Percentiles rank a stretch among this genome's conserved stretches.
These are phyloP conservation scores for Phaeomoniella chlamydospora DNA, from an alignment of 2,329 filamentous ascomycete genomes.

Conservation along the genomic window DNA sequence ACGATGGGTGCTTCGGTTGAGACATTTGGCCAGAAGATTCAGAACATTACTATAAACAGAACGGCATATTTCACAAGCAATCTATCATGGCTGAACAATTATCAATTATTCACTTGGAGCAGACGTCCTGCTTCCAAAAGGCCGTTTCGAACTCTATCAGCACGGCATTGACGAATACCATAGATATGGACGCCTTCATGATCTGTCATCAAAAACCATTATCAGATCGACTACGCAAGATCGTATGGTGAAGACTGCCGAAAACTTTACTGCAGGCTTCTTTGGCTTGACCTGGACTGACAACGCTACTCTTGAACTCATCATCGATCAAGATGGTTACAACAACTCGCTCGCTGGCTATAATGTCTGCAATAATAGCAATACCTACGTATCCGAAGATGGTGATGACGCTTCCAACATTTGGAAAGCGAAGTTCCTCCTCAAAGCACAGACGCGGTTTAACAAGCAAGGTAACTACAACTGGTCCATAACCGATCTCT, in stretches of 20 bases:
- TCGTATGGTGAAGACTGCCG: conserved; percentile 62
- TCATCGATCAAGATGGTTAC: conserved; percentile 48
- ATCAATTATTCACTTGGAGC: conserved; percentile 55
- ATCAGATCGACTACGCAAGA: conserved; percentile 62
- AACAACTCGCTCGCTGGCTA: conserved; percentile 62
- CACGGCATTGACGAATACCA: conserved; percentile 59
- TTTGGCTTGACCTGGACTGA: conserved; percentile 62
- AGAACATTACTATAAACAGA: conserved; percentile 31
- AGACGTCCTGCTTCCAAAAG: conserved; percentile 59
- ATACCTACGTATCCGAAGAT: conserved; percentile 28
- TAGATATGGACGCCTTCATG: conserved; percentile 57
- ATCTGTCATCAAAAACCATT: conserved; percentile 58
- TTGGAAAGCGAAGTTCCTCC: conserved; percentile 54
- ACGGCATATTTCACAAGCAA: conserved; percentile 42
- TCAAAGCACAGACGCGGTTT: conserved; percentile 48
- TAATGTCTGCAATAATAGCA: conserved; percentile 49
- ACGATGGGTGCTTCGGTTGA: conserved; percentile 43
- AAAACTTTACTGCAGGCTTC: conserved; percentile 67
- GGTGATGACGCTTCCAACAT: conserved; percentile 38
- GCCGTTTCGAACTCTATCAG: conserved; percentile 59
- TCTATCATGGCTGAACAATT: conserved; percentile 53
- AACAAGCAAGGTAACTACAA: conserved; percentile 41
- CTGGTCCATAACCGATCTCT: conserved; percentile 50
- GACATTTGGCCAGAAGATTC: conserved; percentile 42
- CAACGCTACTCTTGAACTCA: conserved; percentile 57